phyloP scores from a whole-genome alignment of 192 early-diverging fungal genomes.

The Lobulomyces angularis region DNA sequence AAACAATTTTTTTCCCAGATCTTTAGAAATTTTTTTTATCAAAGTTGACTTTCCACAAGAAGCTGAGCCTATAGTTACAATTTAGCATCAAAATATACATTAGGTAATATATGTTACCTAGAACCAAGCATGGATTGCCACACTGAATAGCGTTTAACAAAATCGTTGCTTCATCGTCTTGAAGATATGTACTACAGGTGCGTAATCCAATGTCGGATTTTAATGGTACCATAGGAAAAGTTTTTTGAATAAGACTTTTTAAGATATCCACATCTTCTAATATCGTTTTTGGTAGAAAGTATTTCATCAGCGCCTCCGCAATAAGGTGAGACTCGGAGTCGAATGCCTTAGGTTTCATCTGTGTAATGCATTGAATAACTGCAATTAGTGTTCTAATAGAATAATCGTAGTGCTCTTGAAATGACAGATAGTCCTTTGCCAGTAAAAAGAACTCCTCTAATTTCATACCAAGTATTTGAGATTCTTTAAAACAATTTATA shows the following conservation, averaged over 20 bases:
- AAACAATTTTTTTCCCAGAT: no score
- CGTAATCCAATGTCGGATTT: not conserved
- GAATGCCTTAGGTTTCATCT: not conserved
- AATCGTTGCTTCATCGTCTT: no score
- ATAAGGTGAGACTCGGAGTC: not conserved
- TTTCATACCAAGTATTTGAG: not conserved
- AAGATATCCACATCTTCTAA: not conserved
- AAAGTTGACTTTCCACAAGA: no score
- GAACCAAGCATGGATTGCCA: no score
- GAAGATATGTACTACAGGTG: no score
- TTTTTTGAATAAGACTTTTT: not conserved
- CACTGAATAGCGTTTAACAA: no score
- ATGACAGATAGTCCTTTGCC: not conserved
- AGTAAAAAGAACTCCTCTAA: not conserved
- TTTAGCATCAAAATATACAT: no score
- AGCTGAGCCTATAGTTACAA: no score
- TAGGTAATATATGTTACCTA: no score
- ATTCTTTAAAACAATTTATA: slow-evolving; percentile 1
- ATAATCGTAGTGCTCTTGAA: slow-evolving; percentile 1
- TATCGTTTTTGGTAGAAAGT: not conserved
- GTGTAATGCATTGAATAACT: not conserved
- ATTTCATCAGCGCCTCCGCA: not conserved
- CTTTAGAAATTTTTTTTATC: no score
- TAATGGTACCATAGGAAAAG: not conserved
- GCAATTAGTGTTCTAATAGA: not conserved